Base-by-base conservation (phyloP, 2,329 filamentous ascomycete genomes). In the Pseudocercospora crystallina region DNA sequence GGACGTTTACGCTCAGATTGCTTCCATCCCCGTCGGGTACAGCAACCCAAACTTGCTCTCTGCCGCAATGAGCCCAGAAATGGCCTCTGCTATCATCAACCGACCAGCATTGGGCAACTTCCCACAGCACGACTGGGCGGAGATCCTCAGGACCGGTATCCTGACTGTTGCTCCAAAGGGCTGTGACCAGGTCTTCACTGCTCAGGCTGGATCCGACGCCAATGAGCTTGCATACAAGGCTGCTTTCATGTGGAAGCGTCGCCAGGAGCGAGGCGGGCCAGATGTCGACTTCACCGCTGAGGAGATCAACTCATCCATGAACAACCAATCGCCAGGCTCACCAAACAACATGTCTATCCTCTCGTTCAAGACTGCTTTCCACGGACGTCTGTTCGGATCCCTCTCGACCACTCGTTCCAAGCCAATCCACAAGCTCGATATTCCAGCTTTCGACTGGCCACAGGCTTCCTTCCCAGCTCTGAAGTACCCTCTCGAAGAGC, bases 201-300 rank as follows among this genome's bases (percentile, higher is more conserved):
- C 86, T 59, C 87, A 90, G 78, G 83, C 90, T 47, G 90, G 90
- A 55, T 95, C 89, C 14, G 90, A 96, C 66, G 90, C 90, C 72
- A 96, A 96, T 75, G 91, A 96, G 76, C 87, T 89, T 31, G 91
- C 91, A 37, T 96, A 90, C 82, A 96, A 96, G 76, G 90, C 90
- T 8, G 90, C 91, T 43, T 96, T 96, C 76, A 96, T 96, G 85
- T 95, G 86, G 80, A 85, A 86, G 66, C 84, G 88, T 42, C 87
- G 90, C 71, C 80, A 84, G 57, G 83, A 94, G 73, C 88, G 91
- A 55, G 90, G 90, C 60, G 89, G 89, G 7, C 76, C 82, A 39
- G 71, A 85, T 33, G 87, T 85, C 48, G 88, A 92, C 51, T 95
- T 95, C 76, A 88, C 86, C 31, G 73, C 83, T 45, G 83, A 88